Percentiles rank a stretch among this genome's conserved stretches.
These are phyloP conservation scores for Candolleomyces efflorescens DNA, from an alignment of 768 basidiomycete species.

Conservation along the genomic window DNA sequence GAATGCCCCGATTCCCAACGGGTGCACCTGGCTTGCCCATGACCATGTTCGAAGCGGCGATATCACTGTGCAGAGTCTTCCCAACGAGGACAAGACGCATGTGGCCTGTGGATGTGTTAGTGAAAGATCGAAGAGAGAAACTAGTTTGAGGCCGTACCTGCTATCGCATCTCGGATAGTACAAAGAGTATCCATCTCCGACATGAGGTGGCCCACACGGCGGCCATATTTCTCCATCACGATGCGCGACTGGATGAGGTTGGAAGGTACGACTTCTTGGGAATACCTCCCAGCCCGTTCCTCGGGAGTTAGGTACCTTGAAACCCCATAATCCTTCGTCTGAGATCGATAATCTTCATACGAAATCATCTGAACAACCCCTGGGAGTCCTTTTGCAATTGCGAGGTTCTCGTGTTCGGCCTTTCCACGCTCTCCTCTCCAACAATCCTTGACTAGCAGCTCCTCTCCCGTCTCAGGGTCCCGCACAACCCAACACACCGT, in stretches of 20 bases:
- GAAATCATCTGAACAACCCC: background rate
- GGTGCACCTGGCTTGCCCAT: too few species aligned
- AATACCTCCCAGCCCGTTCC: background rate
- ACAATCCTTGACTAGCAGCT: background rate
- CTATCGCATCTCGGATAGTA: background rate
- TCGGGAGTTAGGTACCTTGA: background rate
- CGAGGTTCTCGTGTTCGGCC: background rate
- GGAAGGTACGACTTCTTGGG: background rate
- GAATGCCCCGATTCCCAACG: too few species aligned
- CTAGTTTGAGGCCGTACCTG: background rate
- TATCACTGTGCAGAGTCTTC: too few species aligned
- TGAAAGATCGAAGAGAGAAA: background rate
- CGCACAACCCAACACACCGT: background rate
- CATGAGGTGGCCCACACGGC: background rate
- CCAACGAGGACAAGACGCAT: background rate
- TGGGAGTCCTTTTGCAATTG: background rate
- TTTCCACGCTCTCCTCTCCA: background rate
- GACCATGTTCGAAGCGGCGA: too few species aligned
- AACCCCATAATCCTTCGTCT: background rate
- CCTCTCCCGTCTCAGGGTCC: background rate
- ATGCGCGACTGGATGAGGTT: background rate
- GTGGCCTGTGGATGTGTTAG: background rate
- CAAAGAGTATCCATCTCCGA: background rate
- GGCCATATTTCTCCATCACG: background rate
- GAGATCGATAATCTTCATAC: background rate